phyloP scores from a whole-genome alignment of 1,139 yeast genomes.

The Suhomyces bribrorum region DNA sequence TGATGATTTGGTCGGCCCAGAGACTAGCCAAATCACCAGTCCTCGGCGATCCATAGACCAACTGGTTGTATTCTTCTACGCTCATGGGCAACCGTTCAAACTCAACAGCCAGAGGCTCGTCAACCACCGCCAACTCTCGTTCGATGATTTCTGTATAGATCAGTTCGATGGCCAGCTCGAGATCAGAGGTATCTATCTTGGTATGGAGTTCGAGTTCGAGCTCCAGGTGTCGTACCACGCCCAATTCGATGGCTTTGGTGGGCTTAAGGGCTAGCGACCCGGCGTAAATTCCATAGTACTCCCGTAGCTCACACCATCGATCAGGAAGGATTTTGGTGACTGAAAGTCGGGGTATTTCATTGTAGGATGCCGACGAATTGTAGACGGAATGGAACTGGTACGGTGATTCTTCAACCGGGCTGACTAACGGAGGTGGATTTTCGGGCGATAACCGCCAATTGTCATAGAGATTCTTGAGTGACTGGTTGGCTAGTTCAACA shows the following conservation, averaged over 20 bases:
- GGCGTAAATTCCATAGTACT: constrained; percentile 22
- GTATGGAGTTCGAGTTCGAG: constrained; percentile 16
- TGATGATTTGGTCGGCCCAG: constrained; percentile 37
- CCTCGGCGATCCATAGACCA: constrained; percentile 15
- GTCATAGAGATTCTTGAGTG: constrained; percentile 10
- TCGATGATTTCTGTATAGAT: constrained; percentile 2
- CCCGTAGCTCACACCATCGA: constrained; percentile 30
- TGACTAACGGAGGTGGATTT: constrained; percentile 14
- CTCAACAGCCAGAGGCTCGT: constrained; percentile 1
- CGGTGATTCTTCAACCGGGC: constrained; percentile 16
- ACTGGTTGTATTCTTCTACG: constrained; percentile 2
- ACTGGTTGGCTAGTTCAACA: neutral
- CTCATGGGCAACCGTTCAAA: neutral
- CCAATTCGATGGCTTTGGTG: constrained; percentile 14
- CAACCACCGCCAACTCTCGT: neutral
- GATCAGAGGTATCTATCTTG: constrained; percentile 11
- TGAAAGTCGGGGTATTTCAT: constrained; percentile 22
- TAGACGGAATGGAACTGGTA: constrained; percentile 18
- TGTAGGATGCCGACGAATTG: constrained; percentile 20
- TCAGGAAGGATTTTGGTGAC: constrained; percentile 25
- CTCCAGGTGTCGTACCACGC: constrained; percentile 14
- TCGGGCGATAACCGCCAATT: constrained; percentile 14
- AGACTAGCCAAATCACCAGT: constrained; percentile 28
- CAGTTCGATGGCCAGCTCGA: constrained; percentile 4
- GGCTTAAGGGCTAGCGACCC: constrained; percentile 15